Evolutionary conservation across 352 stramenopile species (phyloP).

Genomic region (Pythium phragmiticola): DNA sequence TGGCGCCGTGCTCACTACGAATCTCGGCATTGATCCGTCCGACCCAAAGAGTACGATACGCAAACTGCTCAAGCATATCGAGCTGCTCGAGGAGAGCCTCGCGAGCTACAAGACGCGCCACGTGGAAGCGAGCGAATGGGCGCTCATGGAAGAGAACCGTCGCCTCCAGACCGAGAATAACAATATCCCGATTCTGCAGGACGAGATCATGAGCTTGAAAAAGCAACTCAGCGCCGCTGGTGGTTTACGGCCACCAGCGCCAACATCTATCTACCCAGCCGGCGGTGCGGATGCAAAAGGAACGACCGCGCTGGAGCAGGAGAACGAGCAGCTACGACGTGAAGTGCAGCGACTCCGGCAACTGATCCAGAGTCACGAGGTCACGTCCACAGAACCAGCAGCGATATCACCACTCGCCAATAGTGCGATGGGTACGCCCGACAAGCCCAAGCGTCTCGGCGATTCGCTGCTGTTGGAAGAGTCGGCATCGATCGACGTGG

Average conservation of each 20-base stretch:
- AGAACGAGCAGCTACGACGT: slow-evolving; percentile 28
- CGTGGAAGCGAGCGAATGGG: slow-evolving; percentile 45
- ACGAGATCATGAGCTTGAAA: slow-evolving; percentile 67
- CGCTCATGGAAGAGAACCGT: slow-evolving; percentile 61
- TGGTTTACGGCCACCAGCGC: slow-evolving; percentile 14
- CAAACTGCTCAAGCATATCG: slow-evolving; percentile 83
- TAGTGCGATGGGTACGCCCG: not conserved
- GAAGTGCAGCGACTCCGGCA: slow-evolving; percentile 48
- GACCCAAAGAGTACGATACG: slow-evolving; percentile 80
- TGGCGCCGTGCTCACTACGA: slow-evolving; percentile 36
- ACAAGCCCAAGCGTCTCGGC: slow-evolving; percentile 14
- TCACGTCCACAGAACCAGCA: slow-evolving; percentile 21
- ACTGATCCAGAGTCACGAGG: slow-evolving; percentile 31
- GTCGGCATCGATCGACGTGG: slow-evolving; percentile 65
- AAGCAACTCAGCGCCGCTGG: slow-evolving; percentile 28
- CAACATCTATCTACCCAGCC: not conserved
- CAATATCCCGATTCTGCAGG: slow-evolving; percentile 81
- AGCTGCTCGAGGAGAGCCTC: slow-evolving; percentile 70
- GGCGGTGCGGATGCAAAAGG: slow-evolving; percentile 28
- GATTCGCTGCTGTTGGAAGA: slow-evolving; percentile 62
- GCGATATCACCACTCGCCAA: slow-evolving; percentile 1
- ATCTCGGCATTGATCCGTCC: slow-evolving; percentile 73
- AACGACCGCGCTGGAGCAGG: slow-evolving; percentile 40
- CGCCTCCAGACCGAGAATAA: slow-evolving; percentile 79
- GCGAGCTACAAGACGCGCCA: slow-evolving; percentile 53